phyloP scores from a whole-genome alignment of 306 rosid species.

The Citrullus amarus region DNA sequence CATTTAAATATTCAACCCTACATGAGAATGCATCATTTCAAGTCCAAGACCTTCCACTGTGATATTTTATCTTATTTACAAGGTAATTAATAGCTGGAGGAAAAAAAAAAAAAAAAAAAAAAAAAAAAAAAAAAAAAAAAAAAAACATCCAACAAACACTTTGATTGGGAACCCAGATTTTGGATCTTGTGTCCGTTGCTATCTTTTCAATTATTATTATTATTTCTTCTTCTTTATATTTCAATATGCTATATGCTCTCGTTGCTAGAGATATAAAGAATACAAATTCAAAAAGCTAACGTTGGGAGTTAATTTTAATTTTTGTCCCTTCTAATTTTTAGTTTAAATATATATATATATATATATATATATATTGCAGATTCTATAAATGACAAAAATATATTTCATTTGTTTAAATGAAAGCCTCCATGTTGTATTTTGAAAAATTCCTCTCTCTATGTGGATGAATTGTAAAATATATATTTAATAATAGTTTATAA shows the following conservation, averaged over 20 bases:
- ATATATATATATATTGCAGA: background rate
- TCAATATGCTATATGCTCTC: background rate
- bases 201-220: slow-evolving; percentile 13
- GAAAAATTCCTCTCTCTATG: background rate
- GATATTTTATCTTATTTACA: background rate
- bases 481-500: background rate
- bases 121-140: background rate
- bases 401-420: background rate
- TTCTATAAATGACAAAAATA: background rate
- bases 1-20: background rate
- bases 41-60: background rate
- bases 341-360: background rate
- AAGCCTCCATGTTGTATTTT: background rate
- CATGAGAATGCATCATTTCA: background rate
- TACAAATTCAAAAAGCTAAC: background rate
- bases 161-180: slow-evolving; percentile 40
- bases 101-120: background rate
- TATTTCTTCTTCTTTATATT: background rate
- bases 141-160: slow-evolving; percentile 12
- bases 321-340: background rate
- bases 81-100: background rate
- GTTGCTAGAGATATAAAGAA: background rate
- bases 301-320: slow-evolving; percentile 1
- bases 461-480: background rate
- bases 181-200: slow-evolving; percentile 64